Conservation (phyloP, 768 basidiomycete genomes). For the Trametes gibbosa region DNA sequence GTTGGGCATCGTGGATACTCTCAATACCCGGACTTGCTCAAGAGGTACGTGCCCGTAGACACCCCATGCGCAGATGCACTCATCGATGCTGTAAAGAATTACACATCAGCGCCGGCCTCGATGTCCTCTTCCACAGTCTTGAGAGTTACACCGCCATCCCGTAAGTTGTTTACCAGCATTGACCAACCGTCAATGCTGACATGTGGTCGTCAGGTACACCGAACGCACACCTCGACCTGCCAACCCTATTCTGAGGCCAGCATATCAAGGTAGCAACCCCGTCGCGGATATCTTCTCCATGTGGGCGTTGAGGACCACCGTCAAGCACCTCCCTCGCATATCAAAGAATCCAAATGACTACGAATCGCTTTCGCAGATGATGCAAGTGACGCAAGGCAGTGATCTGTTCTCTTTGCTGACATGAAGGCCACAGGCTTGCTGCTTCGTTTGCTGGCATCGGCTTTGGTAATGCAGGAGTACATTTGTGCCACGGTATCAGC, state of each 20-base stretch:
- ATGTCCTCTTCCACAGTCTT: conserved; percentile 94
- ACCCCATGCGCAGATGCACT: not conserved
- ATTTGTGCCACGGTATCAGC: conserved; percentile 87
- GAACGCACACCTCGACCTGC: conserved; percentile 86
- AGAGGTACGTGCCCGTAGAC: conserved; percentile 16
- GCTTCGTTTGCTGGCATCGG: conserved; percentile 95
- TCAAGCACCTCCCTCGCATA: conserved; percentile 85
- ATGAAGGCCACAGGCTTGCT: conserved; percentile 56
- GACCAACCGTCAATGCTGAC: conserved; percentile 17
- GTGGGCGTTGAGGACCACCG: conserved; percentile 89
- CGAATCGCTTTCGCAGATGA: conserved; percentile 89
- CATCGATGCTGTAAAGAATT: conserved; percentile 44
- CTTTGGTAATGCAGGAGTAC: conserved; percentile 91
- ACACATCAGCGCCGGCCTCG: conserved; percentile 92
- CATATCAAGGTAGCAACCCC: conserved; percentile 92
- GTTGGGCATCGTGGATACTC: conserved; percentile 77
- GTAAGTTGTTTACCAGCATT: conserved; percentile 39
- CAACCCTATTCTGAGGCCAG: conserved; percentile 88
- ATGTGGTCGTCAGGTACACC: conserved; percentile 56
- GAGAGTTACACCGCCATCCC: conserved; percentile 95
- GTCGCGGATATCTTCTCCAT: conserved; percentile 94
- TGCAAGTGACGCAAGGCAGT: conserved; percentile 45
- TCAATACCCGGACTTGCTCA: conserved; percentile 90
- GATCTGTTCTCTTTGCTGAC: not conserved
- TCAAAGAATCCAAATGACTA: conserved; percentile 74